Base-by-base conservation (phyloP, 805 yeast genomes). In the Metschnikowia borealis region DNA sequence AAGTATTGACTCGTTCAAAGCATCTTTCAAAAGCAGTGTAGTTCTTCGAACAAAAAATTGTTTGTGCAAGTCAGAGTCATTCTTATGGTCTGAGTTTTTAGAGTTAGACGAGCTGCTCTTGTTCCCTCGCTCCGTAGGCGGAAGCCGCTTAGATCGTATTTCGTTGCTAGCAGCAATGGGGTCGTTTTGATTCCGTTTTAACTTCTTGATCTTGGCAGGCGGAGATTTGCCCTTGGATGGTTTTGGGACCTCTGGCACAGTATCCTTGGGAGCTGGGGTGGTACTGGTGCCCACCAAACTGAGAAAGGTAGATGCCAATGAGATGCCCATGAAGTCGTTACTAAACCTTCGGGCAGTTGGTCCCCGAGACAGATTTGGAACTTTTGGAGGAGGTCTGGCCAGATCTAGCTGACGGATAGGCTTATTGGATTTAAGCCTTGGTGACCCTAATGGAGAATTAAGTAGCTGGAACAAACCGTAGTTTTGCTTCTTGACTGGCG, bases 21-120 rank as follows among this genome's bases (percentile, higher is more conserved):
- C 55, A 17, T 50, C 56, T 33, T 45, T 48, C 11, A 57, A 47
- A 6, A 54, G 41, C 46, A 47, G 43, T 41, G 71, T 79, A 51
- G 80, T 70, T 41, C 74, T 65, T 11, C 75, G 64, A 13, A 68
- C 55, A 7, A 69, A 50, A 6, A 74, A 73, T 36, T 59, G 43
- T 10, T 29, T 64, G 46, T 66, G 65, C 51, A 71, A 65, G 4
- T 61, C 62, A 1, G 77, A n/a, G 32, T 43, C 46, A 15, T 26
- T 15, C n/a, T 68, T 64, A 18, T 77, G 63, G 6, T 70, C 66
- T 4, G 73, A 66, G 35, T 72, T 72, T 48, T 77, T 75, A 7
- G 74, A 13, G 75, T 73, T 11, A 5, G 70, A 66, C 3, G 81
- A 74, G 55, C 69, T 75, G 15, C 70, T 60, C 0, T 77, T 79